Evolutionary conservation across 2,329 filamentous ascomycete genomes (phyloP).

Genomic region (Paracorniculantispora psalliotae): DNA sequence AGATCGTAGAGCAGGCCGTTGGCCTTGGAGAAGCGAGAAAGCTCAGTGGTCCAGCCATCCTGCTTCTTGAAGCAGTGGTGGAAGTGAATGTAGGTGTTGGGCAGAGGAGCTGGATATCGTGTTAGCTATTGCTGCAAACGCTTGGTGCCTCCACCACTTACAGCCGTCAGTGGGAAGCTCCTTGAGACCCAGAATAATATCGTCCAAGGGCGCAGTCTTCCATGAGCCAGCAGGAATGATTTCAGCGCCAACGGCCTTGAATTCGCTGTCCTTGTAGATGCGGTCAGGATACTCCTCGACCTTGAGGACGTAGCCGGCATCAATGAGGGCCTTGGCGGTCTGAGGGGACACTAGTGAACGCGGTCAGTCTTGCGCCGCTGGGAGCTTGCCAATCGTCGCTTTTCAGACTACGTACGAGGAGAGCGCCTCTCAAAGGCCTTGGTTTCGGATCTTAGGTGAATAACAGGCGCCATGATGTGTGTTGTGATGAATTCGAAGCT

Average conservation of each 20-base stretch:
- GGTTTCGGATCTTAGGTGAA: conserved; percentile 16
- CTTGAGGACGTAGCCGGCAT: conserved; percentile 63
- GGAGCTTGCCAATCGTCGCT: neutral
- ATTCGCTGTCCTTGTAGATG: conserved; percentile 59
- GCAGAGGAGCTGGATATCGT: conserved; percentile 35
- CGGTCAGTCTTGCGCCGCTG: neutral
- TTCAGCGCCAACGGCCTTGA: conserved; percentile 55
- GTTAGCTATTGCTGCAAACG: neutral
- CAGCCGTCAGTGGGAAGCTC: conserved; percentile 68
- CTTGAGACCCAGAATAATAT: conserved; percentile 73
- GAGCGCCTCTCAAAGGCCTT: conserved; percentile 17
- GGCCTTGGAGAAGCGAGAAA: conserved; percentile 45
- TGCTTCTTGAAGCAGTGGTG: conserved; percentile 70
- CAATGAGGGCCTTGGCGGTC: conserved; percentile 43
- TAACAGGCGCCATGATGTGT: conserved; percentile 12
- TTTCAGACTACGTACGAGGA: conserved; percentile 2
- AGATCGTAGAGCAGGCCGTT: conserved; percentile 77
- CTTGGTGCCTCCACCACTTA: conserved; percentile 25
- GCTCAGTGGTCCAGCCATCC: conserved; percentile 70
- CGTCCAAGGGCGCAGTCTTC: conserved; percentile 60
- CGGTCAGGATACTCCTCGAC: conserved; percentile 61
- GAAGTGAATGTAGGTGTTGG: conserved; percentile 68
- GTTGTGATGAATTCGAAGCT: conserved; percentile 1
- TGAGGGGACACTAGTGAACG: conserved; percentile 18
- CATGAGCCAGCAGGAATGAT: conserved; percentile 64